Evolutionary conservation across 176 grass and related monocot species (phyloP), one percentile per base, ranked within the genome.

Genomic region (Rhynchospora breviuscula): DNA sequence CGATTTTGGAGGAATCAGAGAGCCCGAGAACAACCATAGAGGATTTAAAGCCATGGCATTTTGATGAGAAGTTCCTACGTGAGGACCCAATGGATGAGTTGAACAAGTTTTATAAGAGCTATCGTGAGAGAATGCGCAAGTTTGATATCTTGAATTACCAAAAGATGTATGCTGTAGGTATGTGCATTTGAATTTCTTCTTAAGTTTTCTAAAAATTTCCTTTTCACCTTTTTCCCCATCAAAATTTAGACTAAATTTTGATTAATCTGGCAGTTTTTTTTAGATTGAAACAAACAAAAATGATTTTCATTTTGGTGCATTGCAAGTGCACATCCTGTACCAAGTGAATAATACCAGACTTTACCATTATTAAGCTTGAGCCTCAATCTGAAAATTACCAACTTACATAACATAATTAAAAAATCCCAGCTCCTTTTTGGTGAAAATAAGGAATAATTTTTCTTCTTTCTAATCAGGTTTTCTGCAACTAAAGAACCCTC

Each of bases 141-240:
- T 86, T 99, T 59, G 96, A 99, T 67, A 99, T 99, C 64, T 53
- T 93, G 63, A 95, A 89, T 46, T 92, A 91, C 43, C 96, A 99
- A 81, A 99, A 99, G 84, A 92, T 95, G 89, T 91, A 99, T 85
- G 91, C 96, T 83, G 87, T 95, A 86, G 96, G 96, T 99, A 90
- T 69, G 89, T 53, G 57, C 62, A 19, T 35, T 77, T 77, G 49
- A 12, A 63, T 64, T 72, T 61, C 18, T 43, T 78, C 46, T 1
- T 79, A 10, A 9, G 17, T 65, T 9, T 21, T 21, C 1, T 49
- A 57, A 58, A 33, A 40, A 67, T 21, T 80, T 59, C 53, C 14
- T 82, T 62, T 86, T 43, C 43, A 83, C 25, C 47, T 44, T 54
- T 74, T 75, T 59, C 11, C 46, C 70, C 45, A 25, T 75, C 10